These are phyloP conservation scores for Fusarium nanum DNA, from an alignment of 2,329 filamentous ascomycete species.

Conservation along the genomic window DNA sequence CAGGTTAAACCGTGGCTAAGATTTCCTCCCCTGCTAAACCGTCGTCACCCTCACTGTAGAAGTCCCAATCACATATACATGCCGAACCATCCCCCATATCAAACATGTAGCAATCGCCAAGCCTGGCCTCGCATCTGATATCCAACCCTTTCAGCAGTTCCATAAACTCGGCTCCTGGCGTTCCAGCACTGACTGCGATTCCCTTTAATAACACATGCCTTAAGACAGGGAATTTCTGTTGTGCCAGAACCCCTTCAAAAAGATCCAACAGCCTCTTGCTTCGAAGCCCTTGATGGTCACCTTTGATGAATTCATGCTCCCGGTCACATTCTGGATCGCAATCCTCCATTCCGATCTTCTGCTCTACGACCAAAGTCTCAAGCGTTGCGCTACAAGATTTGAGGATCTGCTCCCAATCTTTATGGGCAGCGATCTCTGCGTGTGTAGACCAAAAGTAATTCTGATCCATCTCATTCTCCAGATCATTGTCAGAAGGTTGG, in stretches of 20 bases:
- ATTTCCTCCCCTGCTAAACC: background rate
- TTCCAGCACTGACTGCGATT: background rate
- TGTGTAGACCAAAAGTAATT: conserved; percentile 3
- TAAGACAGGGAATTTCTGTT: background rate
- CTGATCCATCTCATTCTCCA: background rate
- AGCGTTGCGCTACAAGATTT: background rate
- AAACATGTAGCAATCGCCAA: background rate
- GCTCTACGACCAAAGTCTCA: background rate
- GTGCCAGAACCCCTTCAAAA: background rate
- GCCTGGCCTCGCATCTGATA: background rate
- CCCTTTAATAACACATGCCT: background rate
- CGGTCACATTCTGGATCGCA: background rate
- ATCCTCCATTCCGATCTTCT: background rate
- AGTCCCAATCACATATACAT: background rate
- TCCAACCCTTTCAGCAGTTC: background rate
- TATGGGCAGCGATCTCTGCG: background rate
- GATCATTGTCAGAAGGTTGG: background rate
- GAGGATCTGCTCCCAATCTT: background rate
- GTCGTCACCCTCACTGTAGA: background rate
- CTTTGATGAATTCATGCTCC: background rate
- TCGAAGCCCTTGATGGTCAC: background rate
- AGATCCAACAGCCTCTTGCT: background rate
- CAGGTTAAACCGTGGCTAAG: background rate
- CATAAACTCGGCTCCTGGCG: background rate
- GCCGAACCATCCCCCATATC: background rate